These are phyloP conservation scores for Aspergillus tamarii DNA, from an alignment of 2,329 filamentous ascomycete species.

Conservation along the genomic window DNA sequence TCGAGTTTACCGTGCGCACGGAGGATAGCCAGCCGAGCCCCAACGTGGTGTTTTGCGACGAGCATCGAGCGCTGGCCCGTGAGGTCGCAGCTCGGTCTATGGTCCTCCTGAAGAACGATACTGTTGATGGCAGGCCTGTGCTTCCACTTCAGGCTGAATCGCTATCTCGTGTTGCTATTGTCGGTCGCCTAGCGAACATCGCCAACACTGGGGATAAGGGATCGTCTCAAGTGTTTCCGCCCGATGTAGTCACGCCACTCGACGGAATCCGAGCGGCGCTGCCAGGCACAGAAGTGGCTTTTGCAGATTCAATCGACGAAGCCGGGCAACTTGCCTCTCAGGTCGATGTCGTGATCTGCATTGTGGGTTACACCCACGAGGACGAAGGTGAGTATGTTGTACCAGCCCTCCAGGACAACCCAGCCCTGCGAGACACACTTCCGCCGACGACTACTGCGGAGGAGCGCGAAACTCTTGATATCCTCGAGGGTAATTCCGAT, in stretches of 20 bases:
- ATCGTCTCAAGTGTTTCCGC: conserved; percentile 15
- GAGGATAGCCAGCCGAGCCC: conserved; percentile 2
- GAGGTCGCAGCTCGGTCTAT: conserved; percentile 7
- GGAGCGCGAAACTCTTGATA: neutral
- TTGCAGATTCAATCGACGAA: neutral
- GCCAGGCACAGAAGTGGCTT: neutral
- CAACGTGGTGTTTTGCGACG: conserved; percentile 5
- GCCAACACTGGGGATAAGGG: conserved; percentile 18
- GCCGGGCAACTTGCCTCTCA: conserved; percentile 5
- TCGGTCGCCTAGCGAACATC: conserved; percentile 13
- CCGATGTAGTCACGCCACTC: conserved; percentile 9
- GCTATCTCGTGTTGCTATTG: conserved; percentile 7
- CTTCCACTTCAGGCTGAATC: conserved; percentile 9
- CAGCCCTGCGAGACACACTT: neutral
- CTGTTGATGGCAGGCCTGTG: neutral
- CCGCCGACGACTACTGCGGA: neutral
- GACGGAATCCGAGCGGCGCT: conserved; percentile 12
- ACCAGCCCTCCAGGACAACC: conserved; percentile 5
- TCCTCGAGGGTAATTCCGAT: conserved; percentile 4
- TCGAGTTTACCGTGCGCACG: conserved; percentile 1
- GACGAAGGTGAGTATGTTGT: conserved; percentile 20
- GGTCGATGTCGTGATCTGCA: conserved; percentile 14
- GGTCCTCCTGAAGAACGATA: conserved; percentile 13
- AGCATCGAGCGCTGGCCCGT: conserved; percentile 8
- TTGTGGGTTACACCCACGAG: conserved; percentile 14